Evolutionary conservation across 1,284 basidiomycete species (phyloP), one percentile per base, ranked within the genome.

Genomic region (Kwoniella shivajii): DNA sequence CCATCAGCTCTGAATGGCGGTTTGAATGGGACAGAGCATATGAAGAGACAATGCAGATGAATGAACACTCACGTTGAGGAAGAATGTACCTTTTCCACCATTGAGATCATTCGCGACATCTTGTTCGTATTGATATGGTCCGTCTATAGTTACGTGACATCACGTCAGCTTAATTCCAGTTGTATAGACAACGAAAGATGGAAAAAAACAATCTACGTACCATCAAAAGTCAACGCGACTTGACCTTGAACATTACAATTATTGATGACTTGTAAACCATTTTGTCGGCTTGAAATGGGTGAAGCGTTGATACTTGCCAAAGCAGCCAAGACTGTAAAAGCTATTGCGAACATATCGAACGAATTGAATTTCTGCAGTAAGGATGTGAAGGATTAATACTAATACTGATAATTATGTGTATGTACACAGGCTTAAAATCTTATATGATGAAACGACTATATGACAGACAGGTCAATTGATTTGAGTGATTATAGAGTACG

Each of bases 41-140:
- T 26, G 29, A 26, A 33, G 1, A 30, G 31, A 43, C 2, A 5
- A 2, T 20, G 36, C 4, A 33, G 24, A 31, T 29, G 27, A 29
- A 7, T n/a, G 6, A 22, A 13, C 52, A 57, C 68, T 61, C 13
- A 80, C 80, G 66, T 71, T 84, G 73, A 84, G 66, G 82, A 85
- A 85, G 72, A 84, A 85, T 1, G 84, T 85, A 4, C 79, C 83
- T 48, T 79, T 81, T 16, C 74, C 80, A 13, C 76, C 78, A n/a
- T 73, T 69, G 31, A 84, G 67, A 6, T 72, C 64, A 22, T 79
- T 75, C 51, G 74, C 76, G 45, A 84, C 74, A 50, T 83, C 77
- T 14, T 71, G 6, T 45, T 80, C 80, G 45, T 66, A 82, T 68
- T 73, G 56, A 64, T 76, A 81, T 5, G 82, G 82, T 14, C 83